Percentiles rank a stretch among this genome's conserved stretches.
These are phyloP conservation scores for Leccinum longicurvipes DNA, from an alignment of 768 basidiomycete genomes.

Conservation along the genomic window DNA sequence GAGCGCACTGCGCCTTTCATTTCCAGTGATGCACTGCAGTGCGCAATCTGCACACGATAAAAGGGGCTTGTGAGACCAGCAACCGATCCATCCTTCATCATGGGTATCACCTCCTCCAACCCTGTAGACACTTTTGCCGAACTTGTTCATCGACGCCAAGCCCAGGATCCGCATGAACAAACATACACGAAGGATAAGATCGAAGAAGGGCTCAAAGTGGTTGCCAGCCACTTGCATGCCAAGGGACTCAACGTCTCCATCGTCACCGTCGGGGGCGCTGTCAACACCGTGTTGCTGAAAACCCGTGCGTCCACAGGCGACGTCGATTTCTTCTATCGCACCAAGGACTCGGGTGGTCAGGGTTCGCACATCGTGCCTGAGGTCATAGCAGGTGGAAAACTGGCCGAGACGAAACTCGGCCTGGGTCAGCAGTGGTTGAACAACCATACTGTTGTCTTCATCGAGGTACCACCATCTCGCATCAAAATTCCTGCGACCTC, in stretches of 20 bases:
- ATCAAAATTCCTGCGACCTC: not conserved
- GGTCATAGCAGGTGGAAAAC: not conserved
- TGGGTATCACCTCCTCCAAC: conserved; percentile 2
- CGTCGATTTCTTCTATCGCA: conserved; percentile 12
- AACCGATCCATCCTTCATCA: not conserved
- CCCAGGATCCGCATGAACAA: not conserved
- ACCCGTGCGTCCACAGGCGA: conserved; percentile 8
- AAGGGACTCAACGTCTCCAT: conserved; percentile 3
- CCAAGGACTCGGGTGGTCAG: not conserved
- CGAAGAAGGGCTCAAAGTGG: conserved; percentile 1
- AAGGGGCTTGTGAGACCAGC: not conserved
- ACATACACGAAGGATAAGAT: conserved; percentile 3
- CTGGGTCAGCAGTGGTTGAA: conserved; percentile 9
- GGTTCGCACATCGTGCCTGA: not conserved
- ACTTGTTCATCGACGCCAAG: not conserved
- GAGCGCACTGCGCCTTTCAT: not conserved
- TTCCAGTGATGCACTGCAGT: not conserved
- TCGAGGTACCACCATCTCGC: not conserved
- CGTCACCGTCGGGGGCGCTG: conserved; percentile 8
- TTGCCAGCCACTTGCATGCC: conserved; percentile 1
- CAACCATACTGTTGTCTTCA: conserved; percentile 6
- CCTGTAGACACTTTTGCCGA: not conserved
- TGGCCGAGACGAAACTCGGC: not conserved
- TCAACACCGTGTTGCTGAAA: conserved; percentile 6
- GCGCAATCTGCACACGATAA: not conserved